A percentile compares a stretch with the other conserved stretches of the same genome.
Evolutionary conservation across 2,329 filamentous ascomycete genomes (phyloP).

Genomic region (Dichotomopilus funicola): DNA sequence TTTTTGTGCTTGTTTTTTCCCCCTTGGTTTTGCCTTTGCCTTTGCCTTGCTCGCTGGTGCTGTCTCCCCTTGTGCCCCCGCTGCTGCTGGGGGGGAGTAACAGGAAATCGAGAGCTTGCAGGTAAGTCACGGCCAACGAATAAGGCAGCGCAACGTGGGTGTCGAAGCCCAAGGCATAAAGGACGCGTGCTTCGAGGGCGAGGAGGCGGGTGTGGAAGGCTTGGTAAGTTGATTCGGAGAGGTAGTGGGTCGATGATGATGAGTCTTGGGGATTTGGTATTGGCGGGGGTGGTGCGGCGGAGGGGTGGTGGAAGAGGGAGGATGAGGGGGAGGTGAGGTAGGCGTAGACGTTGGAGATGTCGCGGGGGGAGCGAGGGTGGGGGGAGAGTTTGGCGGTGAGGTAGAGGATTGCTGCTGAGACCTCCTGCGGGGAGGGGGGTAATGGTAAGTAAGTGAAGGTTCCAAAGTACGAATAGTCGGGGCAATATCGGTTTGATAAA

Average conservation of each 20-base stretch:
- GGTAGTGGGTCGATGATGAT: slow-evolving; percentile 53
- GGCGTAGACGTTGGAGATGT: slow-evolving; percentile 76
- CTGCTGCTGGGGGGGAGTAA: slow-evolving; percentile 42
- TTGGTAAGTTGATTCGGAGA: slow-evolving; percentile 68
- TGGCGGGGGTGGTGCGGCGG: slow-evolving; percentile 22
- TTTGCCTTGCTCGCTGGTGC: too few relatives aligned
- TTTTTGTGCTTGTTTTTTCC: too few relatives aligned
- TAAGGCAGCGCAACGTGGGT: slow-evolving; percentile 82
- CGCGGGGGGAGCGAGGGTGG: slow-evolving; percentile 67
- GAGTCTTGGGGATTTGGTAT: slow-evolving; percentile 33
- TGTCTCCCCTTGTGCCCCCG: too few relatives aligned
- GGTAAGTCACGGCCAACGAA: slow-evolving; percentile 80
- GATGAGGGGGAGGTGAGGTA: slow-evolving; percentile 65
- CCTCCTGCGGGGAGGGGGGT: slow-evolving; percentile 48
- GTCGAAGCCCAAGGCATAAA: slow-evolving; percentile 72
- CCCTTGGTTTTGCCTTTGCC: too few relatives aligned
- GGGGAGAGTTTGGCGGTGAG: slow-evolving; percentile 77
- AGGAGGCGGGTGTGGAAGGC: slow-evolving; percentile 58
- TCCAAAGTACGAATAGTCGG: neutral
- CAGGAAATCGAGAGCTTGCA: slow-evolving; percentile 75
- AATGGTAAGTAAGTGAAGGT: slow-evolving; percentile 5
- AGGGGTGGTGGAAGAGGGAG: slow-evolving; percentile 42
- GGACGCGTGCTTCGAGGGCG: slow-evolving; percentile 67
- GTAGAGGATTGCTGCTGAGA: slow-evolving; percentile 76
- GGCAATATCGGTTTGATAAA: neutral